phyloP scores from a whole-genome alignment of 331 rosid species.

The Malus hybrid region DNA sequence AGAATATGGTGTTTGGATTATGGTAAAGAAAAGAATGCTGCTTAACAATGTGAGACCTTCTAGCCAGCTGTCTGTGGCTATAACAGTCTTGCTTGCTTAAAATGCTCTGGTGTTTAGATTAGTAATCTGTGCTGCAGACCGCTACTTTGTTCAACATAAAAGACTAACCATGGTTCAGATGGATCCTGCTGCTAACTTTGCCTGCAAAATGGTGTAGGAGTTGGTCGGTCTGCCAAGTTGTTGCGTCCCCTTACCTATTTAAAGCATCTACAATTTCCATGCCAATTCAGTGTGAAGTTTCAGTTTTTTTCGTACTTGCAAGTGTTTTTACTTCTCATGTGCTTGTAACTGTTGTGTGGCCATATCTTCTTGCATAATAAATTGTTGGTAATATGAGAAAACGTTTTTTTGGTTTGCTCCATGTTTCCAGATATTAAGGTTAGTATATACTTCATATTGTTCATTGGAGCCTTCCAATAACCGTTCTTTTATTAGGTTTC shows the following conservation, averaged over 20 bases:
- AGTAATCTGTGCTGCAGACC: background rate
- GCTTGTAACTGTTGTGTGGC: background rate
- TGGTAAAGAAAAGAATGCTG: background rate
- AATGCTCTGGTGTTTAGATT: background rate
- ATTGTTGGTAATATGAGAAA: background rate
- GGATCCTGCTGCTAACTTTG: too few species aligned
- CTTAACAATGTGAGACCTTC: background rate
- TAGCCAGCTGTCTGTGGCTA: background rate
- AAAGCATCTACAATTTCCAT: too few species aligned
- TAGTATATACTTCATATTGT: background rate
- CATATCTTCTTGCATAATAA: background rate
- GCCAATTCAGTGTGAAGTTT: too few species aligned
- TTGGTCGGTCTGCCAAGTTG: too few species aligned
- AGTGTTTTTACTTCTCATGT: background rate
- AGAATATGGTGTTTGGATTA: background rate
- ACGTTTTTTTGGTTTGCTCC: background rate
- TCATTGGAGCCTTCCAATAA: background rate
- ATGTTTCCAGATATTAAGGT: background rate
- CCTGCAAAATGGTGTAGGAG: background rate
- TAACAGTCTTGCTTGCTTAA: background rate
- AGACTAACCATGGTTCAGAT: too few species aligned
- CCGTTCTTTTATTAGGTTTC: conserved; percentile 1
- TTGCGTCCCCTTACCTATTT: too few species aligned
- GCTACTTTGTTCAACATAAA: background rate
- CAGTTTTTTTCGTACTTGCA: too few species aligned